Evolutionary conservation across 2,329 filamentous ascomycete genomes (phyloP), one percentile per base, ranked within the genome.

Genomic region (Hymenoscyphus fructigenus): DNA sequence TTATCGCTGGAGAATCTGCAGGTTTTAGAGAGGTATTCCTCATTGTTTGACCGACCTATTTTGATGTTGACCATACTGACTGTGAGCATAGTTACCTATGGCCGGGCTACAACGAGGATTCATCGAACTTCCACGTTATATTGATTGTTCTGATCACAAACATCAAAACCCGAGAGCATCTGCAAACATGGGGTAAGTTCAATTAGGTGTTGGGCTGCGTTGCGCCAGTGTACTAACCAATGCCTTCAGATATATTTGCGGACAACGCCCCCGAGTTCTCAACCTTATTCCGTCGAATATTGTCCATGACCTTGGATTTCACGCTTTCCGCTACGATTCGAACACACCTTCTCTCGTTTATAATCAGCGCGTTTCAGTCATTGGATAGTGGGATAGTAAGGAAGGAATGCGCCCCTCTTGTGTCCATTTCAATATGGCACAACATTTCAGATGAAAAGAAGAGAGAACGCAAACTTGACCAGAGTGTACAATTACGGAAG

Each of bases 351-450:
- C 81, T 99, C 26, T 90, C 87, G 28, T 98, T 98, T 78, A 84
- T 98, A 67, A 96, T 96, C 60, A 87, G 89, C 70, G 91, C 94
- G 41, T 99, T 97, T 75, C 93, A 98, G 77, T 97, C 93, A 57
- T 83, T 99, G 36, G 96, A 99, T 76, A 93, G 88, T 75, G 85
- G 86, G 44, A 85, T 96, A 63, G 91, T 99, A 59, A 89, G 95
- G 68, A 98, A 97, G 77, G 95, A 99, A 81, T 98, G 95, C 78
- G 95, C 94, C 6, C 92, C 96, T 1, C 81, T 99, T 60, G 94
- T 99, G 23, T 95, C 93, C 14, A 97, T 99, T 72, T 90, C 91
- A 0, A 92, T 95, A 72, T 99, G 95, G 95, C 92, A 98, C 74
- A 96, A 97, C 75, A 80, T 99, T 44, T 91, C 91, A 34, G 91